These are phyloP conservation scores for Rhodamnia argentea DNA, from an alignment of 345 rosid genomes.

Conservation along the genomic window DNA sequence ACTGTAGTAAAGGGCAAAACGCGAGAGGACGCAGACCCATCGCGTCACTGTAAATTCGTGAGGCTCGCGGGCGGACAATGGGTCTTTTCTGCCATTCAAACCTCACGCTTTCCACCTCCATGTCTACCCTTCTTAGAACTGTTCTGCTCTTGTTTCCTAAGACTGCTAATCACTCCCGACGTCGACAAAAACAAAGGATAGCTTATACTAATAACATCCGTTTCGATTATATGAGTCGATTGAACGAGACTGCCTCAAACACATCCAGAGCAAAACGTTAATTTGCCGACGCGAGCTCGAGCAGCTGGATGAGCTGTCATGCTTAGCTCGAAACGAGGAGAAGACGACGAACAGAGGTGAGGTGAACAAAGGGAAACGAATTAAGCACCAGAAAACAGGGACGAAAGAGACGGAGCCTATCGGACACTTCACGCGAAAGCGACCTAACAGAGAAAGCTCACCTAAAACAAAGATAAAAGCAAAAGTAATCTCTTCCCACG, in stretches of 20 bases:
- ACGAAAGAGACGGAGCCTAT: background rate
- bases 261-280: background rate
- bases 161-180: background rate
- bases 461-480: background rate
- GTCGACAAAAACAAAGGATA: background rate
- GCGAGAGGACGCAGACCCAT: background rate
- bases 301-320: background rate
- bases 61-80: background rate
- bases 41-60: background rate
- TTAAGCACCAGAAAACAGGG: background rate
- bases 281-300: background rate
- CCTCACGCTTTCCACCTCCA: background rate
- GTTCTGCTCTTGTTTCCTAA: background rate
- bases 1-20: background rate
- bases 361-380: background rate
- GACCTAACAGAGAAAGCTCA: slow-evolving; percentile 2
- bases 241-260: background rate
- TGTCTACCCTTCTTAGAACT: background rate
- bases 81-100: background rate
- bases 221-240: background rate
- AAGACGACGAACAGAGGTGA: background rate
- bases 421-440: background rate
- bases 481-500: background rate
- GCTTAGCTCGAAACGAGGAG: background rate
- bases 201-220: background rate